Evolutionary conservation across 2,329 filamentous ascomycete genomes (phyloP), one percentile per base, ranked within the genome.

Genomic region (Penicillium sp.): DNA sequence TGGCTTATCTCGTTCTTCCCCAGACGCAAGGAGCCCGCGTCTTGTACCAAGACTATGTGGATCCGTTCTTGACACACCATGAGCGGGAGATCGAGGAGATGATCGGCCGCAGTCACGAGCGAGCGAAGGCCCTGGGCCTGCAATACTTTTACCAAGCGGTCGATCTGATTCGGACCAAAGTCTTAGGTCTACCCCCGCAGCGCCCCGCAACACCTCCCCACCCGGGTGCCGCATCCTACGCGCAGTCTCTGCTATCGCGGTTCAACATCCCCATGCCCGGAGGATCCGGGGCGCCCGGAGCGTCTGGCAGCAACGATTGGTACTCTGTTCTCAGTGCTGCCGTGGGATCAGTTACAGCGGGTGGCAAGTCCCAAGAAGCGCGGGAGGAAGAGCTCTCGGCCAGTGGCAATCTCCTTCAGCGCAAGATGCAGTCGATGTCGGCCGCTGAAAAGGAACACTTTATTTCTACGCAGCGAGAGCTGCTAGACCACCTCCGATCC

Each of bases 1-100:
- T 96, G 66, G 83, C 93, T 58, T 99, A 96, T 75, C 88, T 99
- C 54, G 90, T 97, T 64, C 83, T 95, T n/a, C 93, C 92, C 0
- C 92, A 95, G 71, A 93, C 89, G n/a, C 92, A 96, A 68, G 93
- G 93, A 68, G 90, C 91, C 49, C 87, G 87, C 53, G 75, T 87
- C 62, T 77, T 97, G 56, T 99, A 97, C 76, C 83, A 90, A 64
- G 80, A 83, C 54, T 84, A 93, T 69, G 78, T 97, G 53, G 86
- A 95, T 70, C 92, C 92, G 0, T 95, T 92, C 75, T 83, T 99
- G 41, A 78, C 83, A 63, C 80, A 90, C 53, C 92, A 99, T 70
- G 93, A 97, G 72, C 71, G 78, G 36, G 83, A 88, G 58, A 97
- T 99, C 70, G 93, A 99, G 65, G 83, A 89, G 54, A 86, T 95